Percentiles rank a stretch among this genome's conserved stretches.
These are phyloP conservation scores for Leccinellum albellum DNA, from an alignment of 768 basidiomycete species.

Conservation along the genomic window DNA sequence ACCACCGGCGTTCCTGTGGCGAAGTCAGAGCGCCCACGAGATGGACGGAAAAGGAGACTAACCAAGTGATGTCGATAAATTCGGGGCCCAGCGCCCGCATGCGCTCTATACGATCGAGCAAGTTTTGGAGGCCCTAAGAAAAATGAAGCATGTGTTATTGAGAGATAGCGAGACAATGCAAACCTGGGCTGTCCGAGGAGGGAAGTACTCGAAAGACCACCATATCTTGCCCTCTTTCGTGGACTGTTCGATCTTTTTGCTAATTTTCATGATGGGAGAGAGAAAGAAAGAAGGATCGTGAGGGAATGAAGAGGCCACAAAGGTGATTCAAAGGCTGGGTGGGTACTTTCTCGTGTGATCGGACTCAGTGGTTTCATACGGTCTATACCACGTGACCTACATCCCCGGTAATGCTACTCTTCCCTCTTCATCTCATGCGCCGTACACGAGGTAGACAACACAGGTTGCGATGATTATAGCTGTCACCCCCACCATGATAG, in stretches of 20 bases:
- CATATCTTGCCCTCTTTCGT: constrained; percentile 82
- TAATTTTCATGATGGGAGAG: constrained; percentile 75
- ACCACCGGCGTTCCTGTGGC: constrained; percentile 88
- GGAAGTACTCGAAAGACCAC: constrained; percentile 99
- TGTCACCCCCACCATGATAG: constrained; percentile 48
- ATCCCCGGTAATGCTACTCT: background rate
- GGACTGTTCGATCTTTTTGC: constrained; percentile 86
- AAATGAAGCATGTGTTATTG: background rate
- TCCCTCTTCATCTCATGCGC: constrained; percentile 2
- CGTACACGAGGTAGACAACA: constrained; percentile 44
- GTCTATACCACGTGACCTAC: constrained; percentile 20
- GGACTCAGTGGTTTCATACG: background rate
- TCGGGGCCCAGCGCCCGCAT: constrained; percentile 95
- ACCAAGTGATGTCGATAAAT: constrained; percentile 98
- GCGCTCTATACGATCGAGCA: constrained; percentile 96
- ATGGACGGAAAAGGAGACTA: constrained; percentile 14
- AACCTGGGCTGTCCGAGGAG: constrained; percentile 92
- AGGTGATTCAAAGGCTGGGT: constrained; percentile 9
- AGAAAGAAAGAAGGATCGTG: constrained; percentile 23
- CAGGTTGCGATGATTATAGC: constrained; percentile 49
- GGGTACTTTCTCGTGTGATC: constrained; percentile 25
- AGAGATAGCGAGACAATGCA: constrained; percentile 10
- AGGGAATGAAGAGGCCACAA: constrained; percentile 8
- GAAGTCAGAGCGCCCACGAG: constrained; percentile 1
- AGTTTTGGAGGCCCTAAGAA: constrained; percentile 65